Evolutionary conservation across 75 land plant genomes (phyloP).

Genomic region (Picea sitchensis): DNA sequence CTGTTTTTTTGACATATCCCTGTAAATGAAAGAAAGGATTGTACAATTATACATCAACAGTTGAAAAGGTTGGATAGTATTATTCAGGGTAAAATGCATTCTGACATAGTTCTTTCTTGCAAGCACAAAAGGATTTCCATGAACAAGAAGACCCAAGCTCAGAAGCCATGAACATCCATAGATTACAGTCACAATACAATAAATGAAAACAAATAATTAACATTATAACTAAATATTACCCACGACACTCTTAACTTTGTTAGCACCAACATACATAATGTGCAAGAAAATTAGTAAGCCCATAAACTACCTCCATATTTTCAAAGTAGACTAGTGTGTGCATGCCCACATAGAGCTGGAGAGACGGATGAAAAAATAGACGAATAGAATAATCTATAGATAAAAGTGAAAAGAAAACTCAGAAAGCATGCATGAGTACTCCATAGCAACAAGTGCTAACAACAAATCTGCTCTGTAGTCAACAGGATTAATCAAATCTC

Average conservation of each 20-base stretch:
- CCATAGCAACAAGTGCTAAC: background rate
- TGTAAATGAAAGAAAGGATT: constrained; percentile 10
- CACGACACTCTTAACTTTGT: background rate
- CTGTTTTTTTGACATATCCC: constrained; percentile 74
- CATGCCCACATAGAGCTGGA: background rate
- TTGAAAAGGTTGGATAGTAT: background rate
- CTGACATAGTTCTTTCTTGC: background rate
- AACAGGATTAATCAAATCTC: background rate
- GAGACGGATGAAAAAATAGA: background rate
- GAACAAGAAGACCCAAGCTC: no score
- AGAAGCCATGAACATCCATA: background rate
- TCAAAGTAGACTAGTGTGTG: background rate
- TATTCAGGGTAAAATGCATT: background rate
- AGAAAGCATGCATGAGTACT: background rate
- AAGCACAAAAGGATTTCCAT: background rate
- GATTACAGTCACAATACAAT: background rate
- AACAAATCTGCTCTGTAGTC: background rate
- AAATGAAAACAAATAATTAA: background rate
- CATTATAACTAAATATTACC: background rate
- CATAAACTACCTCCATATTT: background rate
- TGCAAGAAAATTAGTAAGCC: background rate
- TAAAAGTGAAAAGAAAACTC: background rate
- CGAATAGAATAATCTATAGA: background rate
- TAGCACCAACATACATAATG: background rate
- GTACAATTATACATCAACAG: background rate